phyloP scores from a whole-genome alignment of 345 rosid genomes.

The Lenwebbia sp. region DNA sequence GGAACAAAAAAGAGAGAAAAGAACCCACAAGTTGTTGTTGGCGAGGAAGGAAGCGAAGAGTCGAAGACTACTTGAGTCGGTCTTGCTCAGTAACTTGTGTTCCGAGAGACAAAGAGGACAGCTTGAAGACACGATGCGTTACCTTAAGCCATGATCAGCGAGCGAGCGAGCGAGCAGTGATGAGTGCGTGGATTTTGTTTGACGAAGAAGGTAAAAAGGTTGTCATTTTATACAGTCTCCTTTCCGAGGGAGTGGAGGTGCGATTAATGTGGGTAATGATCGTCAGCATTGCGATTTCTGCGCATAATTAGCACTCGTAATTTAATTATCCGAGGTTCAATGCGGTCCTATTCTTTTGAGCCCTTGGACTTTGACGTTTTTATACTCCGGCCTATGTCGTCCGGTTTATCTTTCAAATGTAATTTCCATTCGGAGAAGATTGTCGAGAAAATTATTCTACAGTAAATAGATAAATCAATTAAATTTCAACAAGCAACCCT shows the following conservation, averaged over 20 bases:
- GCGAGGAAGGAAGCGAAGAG: background rate
- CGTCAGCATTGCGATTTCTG: background rate
- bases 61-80: background rate
- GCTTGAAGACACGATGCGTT: background rate
- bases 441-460: background rate
- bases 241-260: background rate
- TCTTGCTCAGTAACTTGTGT: background rate
- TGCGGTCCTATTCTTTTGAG: background rate
- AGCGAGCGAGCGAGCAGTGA: background rate
- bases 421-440: background rate
- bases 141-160: background rate
- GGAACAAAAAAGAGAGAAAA: too few species aligned
- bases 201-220: background rate
- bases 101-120: background rate
- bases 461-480: too few species aligned
- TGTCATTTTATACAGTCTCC: background rate
- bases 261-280: background rate
- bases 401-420: background rate
- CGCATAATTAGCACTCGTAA: background rate
- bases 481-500: background rate
- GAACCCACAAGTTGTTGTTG: background rate
- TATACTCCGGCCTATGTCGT: background rate
- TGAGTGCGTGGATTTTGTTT: background rate
- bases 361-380: background rate
- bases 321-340: background rate